Evolutionary conservation across 768 basidiomycete genomes (phyloP), one percentile per base, ranked within the genome.

Genomic region (Leccinum rimulosum): DNA sequence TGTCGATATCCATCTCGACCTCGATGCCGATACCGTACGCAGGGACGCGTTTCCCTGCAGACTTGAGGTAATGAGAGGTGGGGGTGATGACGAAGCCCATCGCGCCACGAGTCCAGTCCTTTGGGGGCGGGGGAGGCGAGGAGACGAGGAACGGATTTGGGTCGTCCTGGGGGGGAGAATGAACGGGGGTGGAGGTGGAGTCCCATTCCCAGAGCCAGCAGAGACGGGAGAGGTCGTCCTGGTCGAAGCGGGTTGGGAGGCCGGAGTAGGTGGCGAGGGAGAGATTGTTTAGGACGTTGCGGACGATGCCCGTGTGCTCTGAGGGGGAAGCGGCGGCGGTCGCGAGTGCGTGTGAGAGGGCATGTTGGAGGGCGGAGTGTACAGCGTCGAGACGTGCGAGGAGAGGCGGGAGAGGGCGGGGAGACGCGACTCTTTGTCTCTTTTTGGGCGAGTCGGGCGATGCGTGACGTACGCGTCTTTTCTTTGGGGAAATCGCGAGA

Each of bases 201-300:
- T 91, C 86, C 92, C 92, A 94, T 70, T 93, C 92, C 90, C 92
- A 93, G 15, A 93, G 60, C 91, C 92, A 93, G 73, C 91, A 93
- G 19, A 94, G 80, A 59, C 88, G 80, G 57, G 78, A 83, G 50
- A 93, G 76, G 66, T 92, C 91, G 52, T 86, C 82, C n/a, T 84
- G 62, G 33, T 82, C 80, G 63, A 91, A 85, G 56, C 83, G 81
- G 4, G 84, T 80, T 2, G 82, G 75, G 47, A 93, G 75, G 9
- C 89, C 90, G 35, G 83, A 68, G 70, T 91, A 91, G 28, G 86
- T 85, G 52, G 78, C 78, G 50, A 91, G 71, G 38, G 91, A 88
- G 52, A 88, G 69, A 66, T 92, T 85, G 65, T 90, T 93, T 50
- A 93, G 79, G 22, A 93, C 89, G 70, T 88, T 91, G 61, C 84